phyloP scores from a whole-genome alignment of 202 grass and related monocot genomes.

The Cymbopogon flexuosus region DNA sequence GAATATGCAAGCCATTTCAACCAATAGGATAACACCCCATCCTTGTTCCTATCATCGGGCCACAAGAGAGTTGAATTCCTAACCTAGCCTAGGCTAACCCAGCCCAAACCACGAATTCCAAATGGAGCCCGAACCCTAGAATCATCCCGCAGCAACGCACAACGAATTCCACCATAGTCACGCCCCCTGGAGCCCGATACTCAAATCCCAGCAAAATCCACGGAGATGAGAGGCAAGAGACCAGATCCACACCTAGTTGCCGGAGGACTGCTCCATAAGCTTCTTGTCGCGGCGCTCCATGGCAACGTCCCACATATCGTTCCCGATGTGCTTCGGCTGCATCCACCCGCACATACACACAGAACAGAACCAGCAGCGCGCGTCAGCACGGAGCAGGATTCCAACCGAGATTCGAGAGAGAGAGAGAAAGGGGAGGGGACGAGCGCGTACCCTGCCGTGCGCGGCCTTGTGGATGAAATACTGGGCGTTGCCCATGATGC shows the following conservation, averaged over 20 bases:
- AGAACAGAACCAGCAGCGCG: not conserved
- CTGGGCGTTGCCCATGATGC: constrained; percentile 95
- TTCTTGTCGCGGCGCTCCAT: constrained; percentile 98
- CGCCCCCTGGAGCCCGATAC: not conserved
- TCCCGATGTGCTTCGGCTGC: constrained; percentile 97
- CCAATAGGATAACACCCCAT: not conserved
- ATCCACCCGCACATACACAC: not conserved
- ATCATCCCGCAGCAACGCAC: not conserved
- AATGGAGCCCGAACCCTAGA: constrained; percentile 19
- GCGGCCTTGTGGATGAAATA: constrained; percentile 92
- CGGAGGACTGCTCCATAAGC: constrained; percentile 50
- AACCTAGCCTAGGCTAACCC: not conserved
- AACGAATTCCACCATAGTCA: not conserved
- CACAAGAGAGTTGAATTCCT: not conserved
- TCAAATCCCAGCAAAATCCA: not conserved
- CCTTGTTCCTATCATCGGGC: not conserved
- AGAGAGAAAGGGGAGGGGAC: not conserved
- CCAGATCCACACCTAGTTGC: constrained; percentile 57
- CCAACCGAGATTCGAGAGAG: not conserved
- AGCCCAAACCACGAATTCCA: not conserved
- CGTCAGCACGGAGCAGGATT: not conserved
- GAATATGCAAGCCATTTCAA: not conserved
- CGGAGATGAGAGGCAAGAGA: not conserved
- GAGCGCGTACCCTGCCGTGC: constrained; percentile 67
- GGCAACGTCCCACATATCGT: constrained; percentile 90